Evolutionary conservation across 2,329 filamentous ascomycete genomes (phyloP).

Genomic region (Monosporascus ibericus): DNA sequence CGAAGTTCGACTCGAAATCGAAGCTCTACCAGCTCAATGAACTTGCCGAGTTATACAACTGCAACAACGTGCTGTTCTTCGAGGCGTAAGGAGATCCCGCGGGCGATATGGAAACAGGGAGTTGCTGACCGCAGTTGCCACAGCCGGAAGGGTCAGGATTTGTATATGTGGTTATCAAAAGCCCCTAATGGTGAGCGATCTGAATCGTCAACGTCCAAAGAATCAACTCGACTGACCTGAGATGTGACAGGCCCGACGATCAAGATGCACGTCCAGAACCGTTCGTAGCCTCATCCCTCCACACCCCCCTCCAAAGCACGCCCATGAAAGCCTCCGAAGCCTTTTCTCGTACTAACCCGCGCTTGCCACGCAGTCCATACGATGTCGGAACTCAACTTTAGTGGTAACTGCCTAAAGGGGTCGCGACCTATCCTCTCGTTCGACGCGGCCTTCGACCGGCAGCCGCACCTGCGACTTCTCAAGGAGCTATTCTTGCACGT

Average conservation of each 20-base stretch:
- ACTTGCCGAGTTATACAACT: conserved; percentile 72
- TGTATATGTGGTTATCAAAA: conserved; percentile 91
- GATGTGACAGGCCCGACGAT: conserved; percentile 34
- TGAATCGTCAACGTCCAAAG: neutral
- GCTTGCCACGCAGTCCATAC: conserved; percentile 63
- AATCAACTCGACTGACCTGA: conserved; percentile 35
- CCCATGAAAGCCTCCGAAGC: neutral
- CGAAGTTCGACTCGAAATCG: conserved; percentile 94
- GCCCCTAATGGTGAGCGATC: conserved; percentile 61
- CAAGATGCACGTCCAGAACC: conserved; percentile 71
- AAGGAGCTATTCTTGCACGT: conserved; percentile 86
- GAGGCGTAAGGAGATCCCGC: conserved; percentile 50
- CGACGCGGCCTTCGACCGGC: conserved; percentile 75
- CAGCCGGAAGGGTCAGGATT: conserved; percentile 76
- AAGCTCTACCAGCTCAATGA: conserved; percentile 80
- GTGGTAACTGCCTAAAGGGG: conserved; percentile 93
- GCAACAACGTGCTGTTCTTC: conserved; percentile 92
- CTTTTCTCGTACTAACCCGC: neutral
- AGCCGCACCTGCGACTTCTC: conserved; percentile 74
- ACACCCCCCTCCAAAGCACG: neutral
- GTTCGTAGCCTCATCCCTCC: neutral
- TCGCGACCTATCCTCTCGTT: conserved; percentile 88
- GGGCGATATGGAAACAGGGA: neutral
- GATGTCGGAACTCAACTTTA: conserved; percentile 87
- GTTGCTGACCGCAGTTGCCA: neutral